These are phyloP conservation scores for Hypsizygus marmoreus DNA, from an alignment of 768 basidiomycete species.

Conservation along the genomic window DNA sequence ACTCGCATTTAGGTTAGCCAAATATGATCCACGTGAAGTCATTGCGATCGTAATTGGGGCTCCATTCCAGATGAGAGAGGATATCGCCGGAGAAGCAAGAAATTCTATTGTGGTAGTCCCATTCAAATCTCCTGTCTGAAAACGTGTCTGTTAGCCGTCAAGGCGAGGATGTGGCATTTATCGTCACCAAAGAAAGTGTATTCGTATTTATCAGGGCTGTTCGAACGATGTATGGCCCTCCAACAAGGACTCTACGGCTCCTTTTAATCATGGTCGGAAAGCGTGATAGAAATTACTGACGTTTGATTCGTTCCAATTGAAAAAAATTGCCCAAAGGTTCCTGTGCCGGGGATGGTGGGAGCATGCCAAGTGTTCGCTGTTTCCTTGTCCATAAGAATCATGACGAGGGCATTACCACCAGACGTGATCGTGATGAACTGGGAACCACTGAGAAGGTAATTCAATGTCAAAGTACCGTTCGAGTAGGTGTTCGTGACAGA, in stretches of 20 bases:
- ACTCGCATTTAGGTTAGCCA: constrained; percentile 23
- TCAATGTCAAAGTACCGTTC: constrained; percentile 41
- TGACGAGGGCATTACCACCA: constrained; percentile 27
- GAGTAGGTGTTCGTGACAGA: constrained; percentile 32
- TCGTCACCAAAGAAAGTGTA: constrained; percentile 35
- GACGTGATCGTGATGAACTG: constrained; percentile 36
- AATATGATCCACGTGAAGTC: constrained; percentile 32
- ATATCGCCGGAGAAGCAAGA: constrained; percentile 39
- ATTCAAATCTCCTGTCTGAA: constrained; percentile 50
- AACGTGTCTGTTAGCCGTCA: neutral
- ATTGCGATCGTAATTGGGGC: constrained; percentile 21
- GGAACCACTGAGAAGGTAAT: constrained; percentile 34
- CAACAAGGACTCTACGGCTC: constrained; percentile 40
- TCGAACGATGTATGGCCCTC: constrained; percentile 57
- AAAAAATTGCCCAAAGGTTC: constrained; percentile 43
- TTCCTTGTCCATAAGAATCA: constrained; percentile 45
- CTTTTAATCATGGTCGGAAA: neutral
- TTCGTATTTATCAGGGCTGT: constrained; percentile 43
- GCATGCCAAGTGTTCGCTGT: constrained; percentile 53
- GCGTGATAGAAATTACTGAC: constrained; percentile 22
- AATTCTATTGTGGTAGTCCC: constrained; percentile 48
- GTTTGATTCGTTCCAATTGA: constrained; percentile 46
- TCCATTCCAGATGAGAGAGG: constrained; percentile 44
- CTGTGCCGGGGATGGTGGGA: constrained; percentile 40
- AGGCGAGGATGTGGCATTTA: too few species aligned